Conservation (phyloP, 202 grass and related monocot genomes). For the Bolboschoenoplectus hybrid region DNA sequence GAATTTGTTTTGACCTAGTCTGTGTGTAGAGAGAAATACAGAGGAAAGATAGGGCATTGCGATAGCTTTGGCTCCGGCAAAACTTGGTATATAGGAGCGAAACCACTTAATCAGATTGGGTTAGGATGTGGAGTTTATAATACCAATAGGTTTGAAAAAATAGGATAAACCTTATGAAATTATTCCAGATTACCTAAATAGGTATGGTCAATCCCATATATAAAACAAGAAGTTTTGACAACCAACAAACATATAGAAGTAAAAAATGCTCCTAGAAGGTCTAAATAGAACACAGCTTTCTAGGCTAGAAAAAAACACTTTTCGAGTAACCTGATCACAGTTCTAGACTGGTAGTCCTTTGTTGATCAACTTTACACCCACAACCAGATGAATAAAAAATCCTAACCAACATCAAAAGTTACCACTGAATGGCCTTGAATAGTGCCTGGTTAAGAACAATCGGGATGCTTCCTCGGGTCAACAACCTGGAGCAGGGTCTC, state of each 20-base stretch:
- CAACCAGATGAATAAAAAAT: no score
- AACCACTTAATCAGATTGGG: background rate
- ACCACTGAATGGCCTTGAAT: background rate
- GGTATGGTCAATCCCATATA: background rate
- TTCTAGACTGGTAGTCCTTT: no score
- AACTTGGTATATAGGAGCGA: background rate
- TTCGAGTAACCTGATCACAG: no score
- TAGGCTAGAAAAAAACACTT: slow-evolving; percentile 5
- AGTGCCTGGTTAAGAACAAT: background rate
- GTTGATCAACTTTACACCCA: no score
- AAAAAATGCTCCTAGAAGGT: background rate
- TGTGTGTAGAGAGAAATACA: slow-evolving; percentile 28
- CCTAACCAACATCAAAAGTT: background rate
- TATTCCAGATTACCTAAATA: slow-evolving; percentile 1
- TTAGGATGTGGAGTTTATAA: background rate
- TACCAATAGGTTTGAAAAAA: slow-evolving; percentile 10
- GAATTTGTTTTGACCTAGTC: slow-evolving; percentile 22
- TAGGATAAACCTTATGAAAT: background rate
- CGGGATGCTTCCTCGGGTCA: background rate
- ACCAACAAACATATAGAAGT: background rate
- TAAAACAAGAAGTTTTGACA: background rate
- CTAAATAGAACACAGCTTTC: background rate
- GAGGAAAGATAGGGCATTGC: background rate
- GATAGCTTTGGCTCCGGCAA: slow-evolving; percentile 22
- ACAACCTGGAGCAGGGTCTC: background rate